A percentile compares a stretch with the other conserved stretches of the same genome.
Conservation (phyloP, 2,329 filamentous ascomycete genomes). For the Grosmannia clavigera region DNA sequence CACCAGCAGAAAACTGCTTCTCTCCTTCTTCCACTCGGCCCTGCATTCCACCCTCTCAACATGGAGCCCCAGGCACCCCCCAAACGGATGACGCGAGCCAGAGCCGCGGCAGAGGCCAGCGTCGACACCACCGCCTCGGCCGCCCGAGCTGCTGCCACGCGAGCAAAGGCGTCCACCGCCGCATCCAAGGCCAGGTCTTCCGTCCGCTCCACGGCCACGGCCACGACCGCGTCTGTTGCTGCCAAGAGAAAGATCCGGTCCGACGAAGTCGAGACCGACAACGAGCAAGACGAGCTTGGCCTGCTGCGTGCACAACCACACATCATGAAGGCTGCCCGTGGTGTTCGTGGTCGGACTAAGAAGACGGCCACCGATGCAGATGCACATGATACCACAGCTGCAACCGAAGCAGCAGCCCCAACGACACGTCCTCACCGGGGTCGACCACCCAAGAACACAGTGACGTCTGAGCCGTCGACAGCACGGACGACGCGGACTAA, state of each 20-base stretch:
- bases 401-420: conserved; percentile 7
- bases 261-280: conserved; percentile 36
- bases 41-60: background rate
- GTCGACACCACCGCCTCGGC: conserved; percentile 23
- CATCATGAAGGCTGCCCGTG: conserved; percentile 21
- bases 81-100: conserved; percentile 20
- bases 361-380: conserved; percentile 26
- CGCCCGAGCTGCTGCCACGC: conserved; percentile 18
- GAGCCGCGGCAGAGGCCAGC: conserved; percentile 29
- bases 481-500: conserved; percentile 15
- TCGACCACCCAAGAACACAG: conserved; percentile 20
- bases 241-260: conserved; percentile 41
- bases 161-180: conserved; percentile 30
- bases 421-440: conserved; percentile 15
- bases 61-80: conserved; percentile 17
- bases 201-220: conserved; percentile 18
- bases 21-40: background rate
- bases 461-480: conserved; percentile 11
- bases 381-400: conserved; percentile 25
- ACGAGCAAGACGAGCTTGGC: conserved; percentile 22
- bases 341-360: conserved; percentile 32
- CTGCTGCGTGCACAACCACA: conserved; percentile 8
- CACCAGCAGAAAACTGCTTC: too few species aligned
- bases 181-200: conserved; percentile 32
- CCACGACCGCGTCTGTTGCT: conserved; percentile 17